phyloP scores from a whole-genome alignment of 805 yeast genomes.

The Komagataella populi region DNA sequence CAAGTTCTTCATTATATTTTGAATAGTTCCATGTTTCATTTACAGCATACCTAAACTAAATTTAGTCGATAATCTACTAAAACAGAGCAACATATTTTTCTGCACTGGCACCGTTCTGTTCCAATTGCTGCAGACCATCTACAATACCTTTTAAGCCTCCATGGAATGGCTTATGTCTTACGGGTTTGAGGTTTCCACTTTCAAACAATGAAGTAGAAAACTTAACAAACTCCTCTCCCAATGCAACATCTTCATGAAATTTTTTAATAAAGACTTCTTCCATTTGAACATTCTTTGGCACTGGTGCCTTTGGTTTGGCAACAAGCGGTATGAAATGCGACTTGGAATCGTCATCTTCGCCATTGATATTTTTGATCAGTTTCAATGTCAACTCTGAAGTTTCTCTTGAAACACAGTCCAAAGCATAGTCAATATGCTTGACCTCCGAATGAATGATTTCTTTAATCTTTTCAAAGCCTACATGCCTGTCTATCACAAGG shows the following conservation, averaged over 20 bases:
- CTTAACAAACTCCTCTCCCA: constrained; percentile 21
- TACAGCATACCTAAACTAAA: neutral
- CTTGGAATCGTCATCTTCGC: neutral
- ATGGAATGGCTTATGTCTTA: constrained; percentile 19
- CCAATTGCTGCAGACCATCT: constrained; percentile 3
- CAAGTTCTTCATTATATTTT: too few relatives aligned
- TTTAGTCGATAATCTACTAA: neutral
- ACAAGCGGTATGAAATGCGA: constrained; percentile 25
- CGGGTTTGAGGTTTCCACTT: constrained; percentile 16
- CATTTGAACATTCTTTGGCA: constrained; percentile 12
- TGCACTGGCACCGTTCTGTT: constrained; percentile 4
- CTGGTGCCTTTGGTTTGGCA: constrained; percentile 14
- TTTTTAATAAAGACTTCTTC: constrained; percentile 23
- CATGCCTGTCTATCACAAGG: constrained; percentile 21
- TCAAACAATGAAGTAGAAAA: constrained; percentile 19
- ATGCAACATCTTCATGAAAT: constrained; percentile 27
- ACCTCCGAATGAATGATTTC: constrained; percentile 10
- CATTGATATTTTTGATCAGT: constrained; percentile 12
- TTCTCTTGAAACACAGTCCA: constrained; percentile 29
- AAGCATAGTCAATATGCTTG: constrained; percentile 20
- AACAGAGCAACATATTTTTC: constrained; percentile 4
- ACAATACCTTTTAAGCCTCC: constrained; percentile 10
- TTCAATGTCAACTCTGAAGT: constrained; percentile 20
- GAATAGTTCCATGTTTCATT: too few relatives aligned
- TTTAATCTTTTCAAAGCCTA: constrained; percentile 10